phyloP scores from a whole-genome alignment of 805 yeast genomes.

The Wickerhamiella galacta region DNA sequence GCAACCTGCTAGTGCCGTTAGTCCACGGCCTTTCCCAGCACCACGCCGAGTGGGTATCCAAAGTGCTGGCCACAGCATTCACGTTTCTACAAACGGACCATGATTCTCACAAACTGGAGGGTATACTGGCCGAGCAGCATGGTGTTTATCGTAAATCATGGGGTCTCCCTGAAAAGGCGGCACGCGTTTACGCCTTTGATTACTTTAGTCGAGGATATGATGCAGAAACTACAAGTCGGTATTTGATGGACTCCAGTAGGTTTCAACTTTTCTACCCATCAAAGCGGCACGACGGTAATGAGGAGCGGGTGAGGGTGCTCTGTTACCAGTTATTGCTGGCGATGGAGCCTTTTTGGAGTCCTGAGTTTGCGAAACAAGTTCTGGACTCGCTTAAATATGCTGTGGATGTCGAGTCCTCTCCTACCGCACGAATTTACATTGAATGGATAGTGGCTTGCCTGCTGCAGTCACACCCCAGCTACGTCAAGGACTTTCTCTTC shows the following conservation, averaged over 20 bases:
- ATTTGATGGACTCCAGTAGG: constrained; percentile 23
- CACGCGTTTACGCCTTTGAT: constrained; percentile 34
- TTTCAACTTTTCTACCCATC: constrained; percentile 33
- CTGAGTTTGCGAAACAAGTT: constrained; percentile 12
- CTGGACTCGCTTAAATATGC: constrained; percentile 22
- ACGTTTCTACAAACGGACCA: constrained; percentile 37
- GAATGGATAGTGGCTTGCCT: constrained; percentile 59
- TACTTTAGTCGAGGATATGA: constrained; percentile 22
- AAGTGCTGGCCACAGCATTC: constrained; percentile 30
- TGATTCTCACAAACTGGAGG: constrained; percentile 44
- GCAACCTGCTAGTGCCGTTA: constrained; percentile 49
- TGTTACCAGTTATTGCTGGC: constrained; percentile 37
- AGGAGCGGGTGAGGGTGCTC: constrained; percentile 49
- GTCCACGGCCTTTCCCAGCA: constrained; percentile 27
- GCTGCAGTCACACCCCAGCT: constrained; percentile 19
- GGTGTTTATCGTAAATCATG: constrained; percentile 31
- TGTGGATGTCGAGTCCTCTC: constrained; percentile 55
- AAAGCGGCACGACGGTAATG: constrained; percentile 48
- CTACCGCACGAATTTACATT: constrained; percentile 51
- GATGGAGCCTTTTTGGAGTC: constrained; percentile 22
- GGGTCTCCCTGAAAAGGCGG: constrained; percentile 41
- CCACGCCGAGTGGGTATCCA: constrained; percentile 31
- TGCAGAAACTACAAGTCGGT: constrained; percentile 11
- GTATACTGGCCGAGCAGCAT: constrained; percentile 29
- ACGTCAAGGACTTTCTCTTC: constrained; percentile 3